phyloP scores from a whole-genome alignment of 176 grass and related monocot genomes.

The Areca catechu region DNA sequence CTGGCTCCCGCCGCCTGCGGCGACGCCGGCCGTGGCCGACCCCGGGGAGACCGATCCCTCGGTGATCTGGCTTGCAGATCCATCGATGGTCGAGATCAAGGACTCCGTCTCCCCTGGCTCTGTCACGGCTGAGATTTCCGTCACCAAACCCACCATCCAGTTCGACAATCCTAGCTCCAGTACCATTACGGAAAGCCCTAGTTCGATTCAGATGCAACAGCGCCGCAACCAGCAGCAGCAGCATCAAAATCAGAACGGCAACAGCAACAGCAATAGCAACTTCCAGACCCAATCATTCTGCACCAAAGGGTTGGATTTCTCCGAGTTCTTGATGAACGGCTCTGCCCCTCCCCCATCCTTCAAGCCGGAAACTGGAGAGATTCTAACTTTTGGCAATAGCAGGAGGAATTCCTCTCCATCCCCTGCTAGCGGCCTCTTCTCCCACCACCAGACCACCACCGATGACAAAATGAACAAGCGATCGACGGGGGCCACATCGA shows the following conservation, averaged over 20 bases:
- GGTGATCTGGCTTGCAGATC: constrained; percentile 70
- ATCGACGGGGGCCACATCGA: constrained; percentile 80
- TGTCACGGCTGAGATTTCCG: constrained; percentile 46
- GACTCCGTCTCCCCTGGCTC: constrained; percentile 33
- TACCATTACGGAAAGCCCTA: constrained; percentile 68
- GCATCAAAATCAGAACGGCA: constrained; percentile 23
- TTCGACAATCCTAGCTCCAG: constrained; percentile 74
- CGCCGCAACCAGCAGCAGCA: constrained; percentile 3
- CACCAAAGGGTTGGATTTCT: constrained; percentile 71
- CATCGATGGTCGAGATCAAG: constrained; percentile 55
- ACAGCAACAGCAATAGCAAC: constrained; percentile 17
- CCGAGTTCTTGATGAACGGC: constrained; percentile 52
- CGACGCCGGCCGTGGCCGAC: constrained; percentile 3
- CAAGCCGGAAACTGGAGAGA: constrained; percentile 75
- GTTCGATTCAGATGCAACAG: constrained; percentile 29
- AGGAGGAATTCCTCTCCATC: constrained; percentile 50
- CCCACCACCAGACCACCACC: constrained; percentile 35
- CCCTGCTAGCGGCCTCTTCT: constrained; percentile 57
- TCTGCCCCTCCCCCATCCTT: constrained; percentile 36
- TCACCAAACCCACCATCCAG: constrained; percentile 68
- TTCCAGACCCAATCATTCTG: constrained; percentile 28
- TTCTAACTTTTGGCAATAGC: constrained; percentile 60
- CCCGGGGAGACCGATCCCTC: constrained; percentile 75
- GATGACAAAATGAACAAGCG: constrained; percentile 47
- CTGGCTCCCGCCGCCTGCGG: neutral